phyloP scores from a whole-genome alignment of 257 asterid species.

The Parsonsia alboflavescens region DNA sequence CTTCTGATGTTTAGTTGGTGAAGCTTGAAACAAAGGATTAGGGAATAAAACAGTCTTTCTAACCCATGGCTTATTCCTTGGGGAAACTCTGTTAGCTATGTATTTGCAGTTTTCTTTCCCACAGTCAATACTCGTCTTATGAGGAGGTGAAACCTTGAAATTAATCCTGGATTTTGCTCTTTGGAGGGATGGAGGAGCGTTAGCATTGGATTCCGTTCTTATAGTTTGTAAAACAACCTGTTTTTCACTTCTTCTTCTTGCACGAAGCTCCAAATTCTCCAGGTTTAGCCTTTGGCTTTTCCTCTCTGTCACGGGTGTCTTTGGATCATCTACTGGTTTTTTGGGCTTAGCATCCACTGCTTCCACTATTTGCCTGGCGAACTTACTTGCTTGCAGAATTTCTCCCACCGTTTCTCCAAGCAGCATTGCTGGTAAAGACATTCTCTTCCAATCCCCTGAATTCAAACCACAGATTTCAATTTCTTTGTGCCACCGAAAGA shows the following conservation, averaged over 20 bases:
- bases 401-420: slow-evolving; percentile 83
- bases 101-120: slow-evolving; percentile 64
- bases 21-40: slow-evolving; percentile 66
- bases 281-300: slow-evolving; percentile 31
- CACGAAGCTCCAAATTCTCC: slow-evolving; percentile 40
- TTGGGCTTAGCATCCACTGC: slow-evolving; percentile 34
- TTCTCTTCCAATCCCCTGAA: slow-evolving; percentile 66
- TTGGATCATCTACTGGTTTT: slow-evolving; percentile 56
- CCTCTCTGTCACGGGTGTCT: slow-evolving; percentile 52
- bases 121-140: slow-evolving; percentile 30
- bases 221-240: slow-evolving; percentile 35
- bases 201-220: slow-evolving; percentile 34
- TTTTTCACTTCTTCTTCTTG: slow-evolving; percentile 67
- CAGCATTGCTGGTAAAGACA: slow-evolving; percentile 91
- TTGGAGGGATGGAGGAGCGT: slow-evolving; percentile 24
- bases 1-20: slow-evolving; percentile 47
- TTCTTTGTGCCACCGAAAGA: neutral
- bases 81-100: slow-evolving; percentile 72
- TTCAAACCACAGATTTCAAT: neutral
- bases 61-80: slow-evolving; percentile 82
- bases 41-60: slow-evolving; percentile 81
- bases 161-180: slow-evolving; percentile 69
- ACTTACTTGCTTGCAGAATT: slow-evolving; percentile 64
- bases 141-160: slow-evolving; percentile 63
- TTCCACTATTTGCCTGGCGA: slow-evolving; percentile 56